Evolutionary conservation across 345 rosid species (phyloP), one percentile per base, ranked within the genome.

Genomic region (Aquilaria malaccensis): DNA sequence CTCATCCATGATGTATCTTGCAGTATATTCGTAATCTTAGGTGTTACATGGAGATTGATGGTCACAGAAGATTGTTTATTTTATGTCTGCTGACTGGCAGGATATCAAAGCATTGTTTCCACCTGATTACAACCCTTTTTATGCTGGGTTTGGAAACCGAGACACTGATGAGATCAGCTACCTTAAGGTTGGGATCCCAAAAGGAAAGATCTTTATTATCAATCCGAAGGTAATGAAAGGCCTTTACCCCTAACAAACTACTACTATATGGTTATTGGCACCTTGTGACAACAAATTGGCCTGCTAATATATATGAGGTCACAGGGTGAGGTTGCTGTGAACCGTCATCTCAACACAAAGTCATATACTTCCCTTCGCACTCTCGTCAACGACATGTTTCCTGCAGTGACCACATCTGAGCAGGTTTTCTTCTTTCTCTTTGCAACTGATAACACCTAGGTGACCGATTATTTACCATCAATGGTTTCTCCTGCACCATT

Each of bases 71-170:
- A 37, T 37, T 37, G 43, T 37, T 37, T 9, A 37, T 60, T 51
- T 54, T 37, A 3, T 3, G 50, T 72, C 56, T 65, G 46, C 43
- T 65, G 7, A 33, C 45, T 55, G 55, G 12, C 90, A 94, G 99
- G 95, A 82, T 47, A 94, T 94, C 76, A 83, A 70, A 62, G 91
- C 81, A 1, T 77, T 94, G 79, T 94, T 90, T 77, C 99, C 99
- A 72, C 57, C 82, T 0, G 97, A 94, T 56, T 75, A 74, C 88
- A 88, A 83, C 65, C 99, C 99, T 2, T 94, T 94, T 81, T 94
- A 94, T 70, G 99, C 99, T 72, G 99, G 99, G 61, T 94, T 94
- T 73, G 99, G 99, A 63, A 94, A 94, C 68, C 80, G 99, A 81
- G 79, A 88, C 75, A 94, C 99, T 1, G 99, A 94, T 70, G 99